phyloP scores from a whole-genome alignment of 345 rosid species.

The Tarenaya hassleriana region DNA sequence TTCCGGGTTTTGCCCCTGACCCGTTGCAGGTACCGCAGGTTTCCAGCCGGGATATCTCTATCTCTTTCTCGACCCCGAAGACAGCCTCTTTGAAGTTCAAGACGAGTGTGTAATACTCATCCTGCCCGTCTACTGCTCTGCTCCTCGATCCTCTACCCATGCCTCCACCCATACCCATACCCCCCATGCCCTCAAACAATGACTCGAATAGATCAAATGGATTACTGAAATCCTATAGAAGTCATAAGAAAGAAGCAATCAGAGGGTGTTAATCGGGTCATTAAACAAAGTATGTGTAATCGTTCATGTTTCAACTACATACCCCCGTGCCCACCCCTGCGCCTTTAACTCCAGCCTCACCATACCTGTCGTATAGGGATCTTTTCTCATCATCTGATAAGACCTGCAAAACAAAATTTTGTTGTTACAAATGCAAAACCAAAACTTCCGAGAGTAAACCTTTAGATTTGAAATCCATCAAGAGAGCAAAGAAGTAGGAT shows the following conservation, averaged over 20 bases:
- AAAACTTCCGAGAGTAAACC: too few relatives aligned
- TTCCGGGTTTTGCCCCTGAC: conserved; percentile 87
- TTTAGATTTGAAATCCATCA: too few relatives aligned
- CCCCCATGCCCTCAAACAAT: conserved; percentile 84
- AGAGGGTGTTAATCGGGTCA: background rate
- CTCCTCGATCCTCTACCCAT: conserved; percentile 70
- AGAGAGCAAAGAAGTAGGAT: conserved; percentile 18
- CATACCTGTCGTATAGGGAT: conserved; percentile 86
- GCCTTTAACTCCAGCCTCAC: conserved; percentile 97
- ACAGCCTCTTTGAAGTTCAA: conserved; percentile 90
- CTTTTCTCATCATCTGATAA: conserved; percentile 95
- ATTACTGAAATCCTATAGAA: conserved; percentile 81
- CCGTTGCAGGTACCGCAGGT: conserved; percentile 82
- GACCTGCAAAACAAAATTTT: conserved; percentile 45
- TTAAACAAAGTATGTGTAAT: conserved; percentile 3
- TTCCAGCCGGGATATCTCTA: conserved; percentile 86
- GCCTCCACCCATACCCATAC: conserved; percentile 70
- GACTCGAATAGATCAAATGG: conserved; percentile 94
- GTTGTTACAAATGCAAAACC: background rate
- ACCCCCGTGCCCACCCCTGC: conserved; percentile 96
- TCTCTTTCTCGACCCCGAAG: conserved; percentile 89
- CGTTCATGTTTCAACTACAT: conserved; percentile 26
- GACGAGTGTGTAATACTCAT: conserved; percentile 74
- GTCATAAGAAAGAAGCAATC: background rate
- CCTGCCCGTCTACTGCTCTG: conserved; percentile 84